Conservation (phyloP, 1,284 basidiomycete species). For the Microbotryum saponariae region DNA sequence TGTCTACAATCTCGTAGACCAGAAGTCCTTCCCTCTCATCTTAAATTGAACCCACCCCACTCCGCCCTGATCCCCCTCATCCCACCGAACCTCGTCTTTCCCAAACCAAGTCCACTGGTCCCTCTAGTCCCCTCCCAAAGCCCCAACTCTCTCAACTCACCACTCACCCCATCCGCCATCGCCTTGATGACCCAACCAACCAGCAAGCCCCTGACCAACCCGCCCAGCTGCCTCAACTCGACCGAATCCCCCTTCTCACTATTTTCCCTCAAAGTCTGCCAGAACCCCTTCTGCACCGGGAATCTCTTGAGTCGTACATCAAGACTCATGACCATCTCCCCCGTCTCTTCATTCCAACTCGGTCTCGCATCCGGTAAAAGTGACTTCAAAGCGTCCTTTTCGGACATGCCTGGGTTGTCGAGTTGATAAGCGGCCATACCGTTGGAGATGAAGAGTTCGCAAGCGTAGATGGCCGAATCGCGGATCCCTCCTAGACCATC, state of each 20-base stretch:
- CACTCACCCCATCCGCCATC: constrained; percentile 10
- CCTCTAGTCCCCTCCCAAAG: constrained; percentile 5
- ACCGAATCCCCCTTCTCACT: constrained; percentile 33
- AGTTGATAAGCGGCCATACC: constrained; percentile 32
- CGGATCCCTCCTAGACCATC: constrained; percentile 44
- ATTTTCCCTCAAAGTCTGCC: constrained; percentile 26
- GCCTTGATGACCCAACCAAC: constrained; percentile 13
- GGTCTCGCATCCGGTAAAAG: constrained; percentile 31
- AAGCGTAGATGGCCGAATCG: constrained; percentile 41
- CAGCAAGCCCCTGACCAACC: constrained; percentile 6
- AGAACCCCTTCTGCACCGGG: constrained; percentile 32
- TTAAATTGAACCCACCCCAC: constrained; percentile 10
- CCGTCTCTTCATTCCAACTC: constrained; percentile 29
- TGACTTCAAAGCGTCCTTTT: constrained; percentile 30
- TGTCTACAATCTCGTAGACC: too few relatives aligned
- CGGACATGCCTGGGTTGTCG: constrained; percentile 33
- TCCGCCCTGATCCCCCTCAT: constrained; percentile 11
- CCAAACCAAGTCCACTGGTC: constrained; percentile 3
- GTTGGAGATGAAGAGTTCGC: constrained; percentile 35
- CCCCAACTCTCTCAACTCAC: constrained; percentile 23
- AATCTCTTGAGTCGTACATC: constrained; percentile 36
- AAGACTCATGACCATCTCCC: constrained; percentile 32
- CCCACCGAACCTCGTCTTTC: background rate
- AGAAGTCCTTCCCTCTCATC: background rate
- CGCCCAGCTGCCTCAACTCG: background rate